phyloP scores from a whole-genome alignment of 768 basidiomycete genomes.

The Tephrocybe sp. region DNA sequence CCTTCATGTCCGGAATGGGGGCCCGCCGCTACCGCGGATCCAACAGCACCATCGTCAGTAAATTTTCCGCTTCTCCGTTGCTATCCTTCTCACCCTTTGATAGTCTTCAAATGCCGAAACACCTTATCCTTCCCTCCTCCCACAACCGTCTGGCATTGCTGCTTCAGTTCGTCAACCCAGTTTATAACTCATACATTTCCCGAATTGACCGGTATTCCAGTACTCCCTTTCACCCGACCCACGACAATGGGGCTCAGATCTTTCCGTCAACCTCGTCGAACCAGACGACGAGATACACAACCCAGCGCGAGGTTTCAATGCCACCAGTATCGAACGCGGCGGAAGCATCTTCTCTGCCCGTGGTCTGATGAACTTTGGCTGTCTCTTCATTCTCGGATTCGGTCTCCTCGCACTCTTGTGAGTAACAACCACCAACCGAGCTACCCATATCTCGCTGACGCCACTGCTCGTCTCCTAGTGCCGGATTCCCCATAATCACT shows the following conservation, averaged over 20 bases:
- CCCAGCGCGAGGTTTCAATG: conserved; percentile 40
- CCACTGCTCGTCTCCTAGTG: conserved; percentile 19
- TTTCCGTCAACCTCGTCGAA: conserved; percentile 43
- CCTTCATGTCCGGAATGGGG: conserved; percentile 16
- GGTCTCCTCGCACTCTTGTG: conserved; percentile 62
- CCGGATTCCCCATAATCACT: conserved; percentile 38
- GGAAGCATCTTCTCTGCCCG: conserved; percentile 44
- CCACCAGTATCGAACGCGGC: conserved; percentile 17
- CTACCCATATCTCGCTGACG: not conserved
- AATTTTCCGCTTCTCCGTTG: conserved; percentile 3
- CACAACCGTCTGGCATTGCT: conserved; percentile 16
- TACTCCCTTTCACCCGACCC: conserved; percentile 57
- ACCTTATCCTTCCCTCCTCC: conserved; percentile 18
- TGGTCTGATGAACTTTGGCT: conserved; percentile 64
- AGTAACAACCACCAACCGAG: conserved; percentile 29
- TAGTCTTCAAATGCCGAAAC: conserved; percentile 21
- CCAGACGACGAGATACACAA: conserved; percentile 62
- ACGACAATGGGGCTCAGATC: conserved; percentile 49
- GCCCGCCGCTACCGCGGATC: conserved; percentile 14
- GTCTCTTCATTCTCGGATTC: conserved; percentile 47
- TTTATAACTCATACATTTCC: not conserved
- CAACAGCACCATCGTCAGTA: conserved; percentile 14
- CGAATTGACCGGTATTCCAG: conserved; percentile 26
- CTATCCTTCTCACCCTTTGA: not conserved
- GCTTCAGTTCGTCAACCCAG: conserved; percentile 13